Evolutionary conservation across 2,329 filamentous ascomycete species (phyloP), one percentile per base, ranked within the genome.

Genomic region (Aspergillus clavatus): DNA sequence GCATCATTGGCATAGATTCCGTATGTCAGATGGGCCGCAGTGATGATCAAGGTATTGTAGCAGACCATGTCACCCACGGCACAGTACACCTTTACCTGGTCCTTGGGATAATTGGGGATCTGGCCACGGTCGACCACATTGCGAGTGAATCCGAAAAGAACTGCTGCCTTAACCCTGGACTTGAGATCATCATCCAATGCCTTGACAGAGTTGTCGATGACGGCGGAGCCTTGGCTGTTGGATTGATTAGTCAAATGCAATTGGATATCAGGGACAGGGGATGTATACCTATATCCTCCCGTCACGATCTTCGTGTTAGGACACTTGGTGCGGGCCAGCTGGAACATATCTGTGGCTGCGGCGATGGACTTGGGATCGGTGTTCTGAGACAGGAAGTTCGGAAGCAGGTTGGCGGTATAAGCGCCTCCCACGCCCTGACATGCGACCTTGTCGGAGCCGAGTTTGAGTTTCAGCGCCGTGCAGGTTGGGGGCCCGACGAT

Each of bases 371-470:
- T 45, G 2, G 51, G 50, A 27, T 60, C 59, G 1, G 71, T 72
- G 29, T 71, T 70, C 1, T 57, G 50, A 3, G 68, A 65, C 1
- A 71, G 59, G 29, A 63, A 58, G 48, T 74, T 74, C 19, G 62
- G 58, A 1, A 53, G 43, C 0, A 73, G 33, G 1, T 51, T 51
- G 0, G 70, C 72, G 1, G 45, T 56, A 56, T 76, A 76, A 5
- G 67, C 67, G 26, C 59, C 61, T 3, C 65, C 65, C 11, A 76
- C 70, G 11, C 73, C 73, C 51, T 76, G 73, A 18, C 73, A 65
- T 37, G 58, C 62, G 19, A 65, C 57, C 11, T 53, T 46, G 37
- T 51, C 56, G 18, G 38, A 11, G n/a, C 56, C 56, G 10, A 63
- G 46, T 5, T 54, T 31, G 2, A 16, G 11, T 29, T 64, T 60